Base-by-base conservation (phyloP, 352 stramenopile genomes). In the Globisporangium camurandrum region DNA sequence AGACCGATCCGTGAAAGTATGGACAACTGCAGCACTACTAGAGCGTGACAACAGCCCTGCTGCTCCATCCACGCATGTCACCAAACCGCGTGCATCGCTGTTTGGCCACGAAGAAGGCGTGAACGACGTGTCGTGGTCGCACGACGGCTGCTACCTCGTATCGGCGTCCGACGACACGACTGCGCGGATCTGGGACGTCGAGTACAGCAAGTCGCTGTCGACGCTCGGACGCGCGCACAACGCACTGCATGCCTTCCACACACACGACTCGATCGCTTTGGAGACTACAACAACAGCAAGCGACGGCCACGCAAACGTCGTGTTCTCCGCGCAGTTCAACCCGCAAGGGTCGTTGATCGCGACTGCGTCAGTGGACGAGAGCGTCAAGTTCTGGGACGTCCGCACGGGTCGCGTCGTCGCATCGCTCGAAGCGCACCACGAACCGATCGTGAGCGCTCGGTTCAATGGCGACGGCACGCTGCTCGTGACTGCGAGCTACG, bases 121-220 rank as follows among this genome's bases (percentile, higher is more conserved):
- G 17, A 98, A 95, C 28, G 93, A 96, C 50, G 81, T 97, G 9
- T 73, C 84, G 20, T 98, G 95, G 94, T 95, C 78, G 11, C 67
- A 71, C 4, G 83, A 95, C 44, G 71, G 76, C 10, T 67, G 57
- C 31, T 95, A 95, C 47, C 54, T 98, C 27, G 93, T 86, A 11
- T 98, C 95, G 6, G 94, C 93, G 8, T 97, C 84, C 10, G 96
- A 99, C 62, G 96, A 99, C 67, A 94, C 93, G 43, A 98, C 94
- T 0, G 64, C 97, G 36, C 81, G 92, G 19, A 62, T 98, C 1
- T 98, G 95, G 93, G 93, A 98, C 66, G 87, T 94, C 16, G 82
- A 96, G 57, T 88, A 85, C 26, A 80, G 75, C 33, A 78, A 83
- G 46, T 77, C 66, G 26, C 64, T 92, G 4, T 66, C 69, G 14